Conservation (phyloP, 371 early-diverging fungal species). For the Thermomucor indicae-seudaticae region DNA sequence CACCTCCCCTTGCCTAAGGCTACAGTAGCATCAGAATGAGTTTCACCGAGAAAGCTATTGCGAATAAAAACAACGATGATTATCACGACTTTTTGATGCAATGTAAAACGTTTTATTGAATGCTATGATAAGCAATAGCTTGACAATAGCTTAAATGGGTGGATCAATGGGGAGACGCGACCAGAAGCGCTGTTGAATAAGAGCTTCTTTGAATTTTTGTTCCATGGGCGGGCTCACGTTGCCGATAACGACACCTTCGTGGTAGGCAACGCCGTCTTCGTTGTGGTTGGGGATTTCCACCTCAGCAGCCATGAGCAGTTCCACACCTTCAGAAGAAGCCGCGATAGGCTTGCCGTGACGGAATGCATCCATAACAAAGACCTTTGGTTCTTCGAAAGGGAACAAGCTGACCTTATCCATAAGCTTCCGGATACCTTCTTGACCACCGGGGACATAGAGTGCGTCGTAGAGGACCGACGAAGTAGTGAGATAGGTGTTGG, state of each 20-base stretch:
- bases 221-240: not conserved
- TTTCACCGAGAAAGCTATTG: too few species aligned
- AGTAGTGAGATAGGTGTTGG: constrained; percentile 22
- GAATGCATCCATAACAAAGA: constrained; percentile 28
- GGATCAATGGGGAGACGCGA: constrained; percentile 28
- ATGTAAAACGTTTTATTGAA: too few species aligned
- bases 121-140: too few species aligned
- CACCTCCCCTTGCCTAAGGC: too few species aligned
- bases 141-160: not conserved
- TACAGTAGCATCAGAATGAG: too few species aligned
- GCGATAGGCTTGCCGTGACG: constrained; percentile 38
- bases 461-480: constrained; percentile 37
- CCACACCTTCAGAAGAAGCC: constrained; percentile 19
- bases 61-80: too few species aligned
- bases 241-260: constrained; percentile 21
- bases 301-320: constrained; percentile 17
- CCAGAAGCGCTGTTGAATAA: constrained; percentile 36
- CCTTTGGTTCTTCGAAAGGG: constrained; percentile 30
- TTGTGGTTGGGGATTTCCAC: constrained; percentile 3
- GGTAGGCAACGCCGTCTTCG: not conserved
- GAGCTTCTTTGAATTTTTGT: constrained; percentile 12
- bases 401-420: constrained; percentile 9
- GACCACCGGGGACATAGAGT: constrained; percentile 35
- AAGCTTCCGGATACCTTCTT: constrained; percentile 15
- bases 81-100: too few species aligned